Base-by-base conservation (phyloP, 306 rosid genomes). In the Prunus mume region DNA sequence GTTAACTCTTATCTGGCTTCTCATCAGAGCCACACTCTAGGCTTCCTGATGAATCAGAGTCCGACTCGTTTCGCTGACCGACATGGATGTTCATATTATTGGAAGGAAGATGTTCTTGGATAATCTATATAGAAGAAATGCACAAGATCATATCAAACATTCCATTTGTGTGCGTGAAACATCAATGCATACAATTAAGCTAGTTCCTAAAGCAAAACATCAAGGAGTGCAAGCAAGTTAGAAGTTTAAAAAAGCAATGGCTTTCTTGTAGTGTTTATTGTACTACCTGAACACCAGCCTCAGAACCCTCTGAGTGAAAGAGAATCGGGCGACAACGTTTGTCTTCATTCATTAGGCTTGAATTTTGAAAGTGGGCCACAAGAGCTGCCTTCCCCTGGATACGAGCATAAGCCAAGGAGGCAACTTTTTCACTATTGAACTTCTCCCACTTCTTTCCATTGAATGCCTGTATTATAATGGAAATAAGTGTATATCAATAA, bases 381-480 rank as follows among this genome's bases (percentile, higher is more conserved):
- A 93, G 96, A 8, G 98, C 97, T 65, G 89, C 87, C 90, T 91
- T 93, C 68, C 98, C 98, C 66, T 93, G 98, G 85, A 93, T 90
- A 64, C 97, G 86, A 25, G 96, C 98, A 83, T 93, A 93, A 51
- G 98, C 96, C 76, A 93, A 82, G 32, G 90, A 90, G 72, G 98
- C 97, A 86, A 93, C 96, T 81, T 91, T 91, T 76, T 91, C 98
- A 47, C 98, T 91, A 46, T 91, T 87, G 58, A 93, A 93, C 85
- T 90, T 91, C 81, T 91, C 98, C 97, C 98, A 93, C 86, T 86
- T 91, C 86, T 91, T 93, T 76, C 98, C 97, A 72, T 91, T 88
- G 81, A 93, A 90, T 54, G 96, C 93, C 98, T 93, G 83, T 72
- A 87, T 6, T 55, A 58, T 61, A 72, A 58, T 61, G 78, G 27